Conservation (phyloP, 192 early-diverging fungal species). For the Podila verticillata region DNA sequence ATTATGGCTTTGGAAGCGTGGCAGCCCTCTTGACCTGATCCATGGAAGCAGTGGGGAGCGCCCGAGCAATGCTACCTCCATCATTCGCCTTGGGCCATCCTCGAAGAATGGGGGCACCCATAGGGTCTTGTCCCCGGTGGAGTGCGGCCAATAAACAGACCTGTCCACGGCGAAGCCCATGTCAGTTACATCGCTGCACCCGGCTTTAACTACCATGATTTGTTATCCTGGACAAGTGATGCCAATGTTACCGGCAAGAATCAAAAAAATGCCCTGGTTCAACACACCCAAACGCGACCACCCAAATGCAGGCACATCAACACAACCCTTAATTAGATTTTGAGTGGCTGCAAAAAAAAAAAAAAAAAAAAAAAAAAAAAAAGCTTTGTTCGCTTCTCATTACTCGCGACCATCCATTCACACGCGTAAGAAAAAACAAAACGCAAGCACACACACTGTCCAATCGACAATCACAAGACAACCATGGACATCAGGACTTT, state of each 20-base stretch:
- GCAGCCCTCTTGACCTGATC: background rate
- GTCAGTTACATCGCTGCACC: conserved; percentile 11
- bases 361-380: too few species aligned
- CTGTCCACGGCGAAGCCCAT: background rate
- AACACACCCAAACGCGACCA: too few species aligned
- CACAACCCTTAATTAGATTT: too few species aligned
- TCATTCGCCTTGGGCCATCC: conserved; percentile 7
- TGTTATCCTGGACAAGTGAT: background rate
- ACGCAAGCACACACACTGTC: too few species aligned
- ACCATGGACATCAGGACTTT: conserved; percentile 16
- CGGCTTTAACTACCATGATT: background rate
- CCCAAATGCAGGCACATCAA: too few species aligned
- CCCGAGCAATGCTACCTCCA: background rate
- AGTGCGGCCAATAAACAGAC: conserved; percentile 1
- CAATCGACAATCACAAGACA: too few species aligned
- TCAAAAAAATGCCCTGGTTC: too few species aligned
- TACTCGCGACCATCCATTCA: too few species aligned
- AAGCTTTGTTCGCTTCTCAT: too few species aligned
- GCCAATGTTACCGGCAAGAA: too few species aligned
- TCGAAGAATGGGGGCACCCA: background rate
- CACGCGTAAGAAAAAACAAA: too few species aligned
- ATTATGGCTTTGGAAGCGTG: conserved; percentile 12
- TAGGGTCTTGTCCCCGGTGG: conserved; percentile 14
- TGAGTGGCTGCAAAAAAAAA: too few species aligned
- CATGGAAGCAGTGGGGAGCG: background rate